Evolutionary conservation across 345 rosid genomes (phyloP).

Genomic region (Citrus medica): DNA sequence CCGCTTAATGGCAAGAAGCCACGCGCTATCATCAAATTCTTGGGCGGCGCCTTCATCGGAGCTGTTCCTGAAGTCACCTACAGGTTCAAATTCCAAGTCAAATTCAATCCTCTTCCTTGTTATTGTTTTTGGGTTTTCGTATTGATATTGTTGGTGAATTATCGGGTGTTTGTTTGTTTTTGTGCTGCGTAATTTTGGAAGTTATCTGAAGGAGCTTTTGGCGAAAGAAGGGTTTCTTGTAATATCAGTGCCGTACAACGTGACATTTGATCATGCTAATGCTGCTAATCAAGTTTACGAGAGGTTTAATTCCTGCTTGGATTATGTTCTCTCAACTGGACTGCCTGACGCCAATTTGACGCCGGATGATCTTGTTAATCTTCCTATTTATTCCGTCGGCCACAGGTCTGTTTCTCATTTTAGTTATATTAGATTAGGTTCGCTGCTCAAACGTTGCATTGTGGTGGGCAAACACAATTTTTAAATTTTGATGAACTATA

Average conservation of each 20-base stretch:
- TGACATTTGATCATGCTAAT: slow-evolving; percentile 86
- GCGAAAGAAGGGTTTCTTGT: slow-evolving; percentile 86
- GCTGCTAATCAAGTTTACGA: slow-evolving; percentile 69
- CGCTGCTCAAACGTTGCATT: background rate
- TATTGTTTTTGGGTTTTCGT: background rate
- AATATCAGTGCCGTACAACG: slow-evolving; percentile 79
- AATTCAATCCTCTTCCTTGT: background rate
- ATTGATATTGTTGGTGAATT: background rate
- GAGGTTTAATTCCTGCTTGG: slow-evolving; percentile 75
- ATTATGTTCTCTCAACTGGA: slow-evolving; percentile 51
- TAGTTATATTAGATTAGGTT: background rate
- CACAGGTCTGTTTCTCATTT: slow-evolving; percentile 55
- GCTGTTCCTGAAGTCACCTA: slow-evolving; percentile 92
- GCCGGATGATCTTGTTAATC: slow-evolving; percentile 52
- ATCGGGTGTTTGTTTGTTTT: background rate
- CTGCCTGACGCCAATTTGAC: slow-evolving; percentile 49
- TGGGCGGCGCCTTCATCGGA: slow-evolving; percentile 90
- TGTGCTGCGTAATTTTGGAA: slow-evolving; percentile 15
- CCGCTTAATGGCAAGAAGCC: slow-evolving; percentile 53
- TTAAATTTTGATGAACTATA: background rate
- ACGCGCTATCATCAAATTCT: slow-evolving; percentile 72
- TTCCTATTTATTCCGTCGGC: slow-evolving; percentile 81
- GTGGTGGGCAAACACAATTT: background rate
- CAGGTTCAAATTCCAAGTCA: slow-evolving; percentile 46
- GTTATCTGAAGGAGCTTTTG: slow-evolving; percentile 73